These are phyloP conservation scores for Leptodermis oblonga DNA, from an alignment of 257 asterid species.

Conservation along the genomic window DNA sequence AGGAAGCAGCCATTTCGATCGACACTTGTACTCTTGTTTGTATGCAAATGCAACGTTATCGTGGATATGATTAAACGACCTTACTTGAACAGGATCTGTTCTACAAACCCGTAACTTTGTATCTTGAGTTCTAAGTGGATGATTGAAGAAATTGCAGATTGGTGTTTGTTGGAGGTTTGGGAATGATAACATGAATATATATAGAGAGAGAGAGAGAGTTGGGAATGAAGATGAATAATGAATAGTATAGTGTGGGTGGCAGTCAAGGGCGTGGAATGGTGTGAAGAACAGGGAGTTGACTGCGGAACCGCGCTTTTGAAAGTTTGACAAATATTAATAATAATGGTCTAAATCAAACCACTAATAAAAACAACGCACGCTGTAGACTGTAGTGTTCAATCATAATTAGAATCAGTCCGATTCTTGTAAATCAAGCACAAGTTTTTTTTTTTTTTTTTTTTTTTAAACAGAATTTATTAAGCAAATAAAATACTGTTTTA, in stretches of 20 bases:
- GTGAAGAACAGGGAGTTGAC: constrained; percentile 36
- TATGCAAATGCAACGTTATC: too few species aligned
- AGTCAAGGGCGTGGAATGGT: too few species aligned
- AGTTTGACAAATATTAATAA: constrained; percentile 26
- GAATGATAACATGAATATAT: background rate
- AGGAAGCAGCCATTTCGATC: constrained; percentile 14
- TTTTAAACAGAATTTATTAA: background rate
- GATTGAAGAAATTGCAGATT: too few species aligned
- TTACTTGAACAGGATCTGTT: too few species aligned
- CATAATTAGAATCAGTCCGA: constrained; percentile 10
- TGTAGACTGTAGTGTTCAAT: too few species aligned
- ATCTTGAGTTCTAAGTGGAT: too few species aligned
- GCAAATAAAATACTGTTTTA: background rate
- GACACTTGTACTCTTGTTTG: background rate
- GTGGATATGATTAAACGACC: too few species aligned
- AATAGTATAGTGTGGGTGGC: too few species aligned
- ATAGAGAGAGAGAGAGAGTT: too few species aligned
- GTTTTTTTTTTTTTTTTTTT: constrained; percentile 2
- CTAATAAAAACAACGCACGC: background rate
- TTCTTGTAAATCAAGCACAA: background rate
- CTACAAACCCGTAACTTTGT: too few species aligned
- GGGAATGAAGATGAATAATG: too few species aligned
- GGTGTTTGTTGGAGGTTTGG: background rate
- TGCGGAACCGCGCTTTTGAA: constrained; percentile 38
- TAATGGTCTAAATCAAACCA: constrained; percentile 12